Percentiles rank a stretch among this genome's conserved stretches.
Evolutionary conservation across 1,284 basidiomycete genomes (phyloP).

Genomic region (Trichosporon faecale): DNA sequence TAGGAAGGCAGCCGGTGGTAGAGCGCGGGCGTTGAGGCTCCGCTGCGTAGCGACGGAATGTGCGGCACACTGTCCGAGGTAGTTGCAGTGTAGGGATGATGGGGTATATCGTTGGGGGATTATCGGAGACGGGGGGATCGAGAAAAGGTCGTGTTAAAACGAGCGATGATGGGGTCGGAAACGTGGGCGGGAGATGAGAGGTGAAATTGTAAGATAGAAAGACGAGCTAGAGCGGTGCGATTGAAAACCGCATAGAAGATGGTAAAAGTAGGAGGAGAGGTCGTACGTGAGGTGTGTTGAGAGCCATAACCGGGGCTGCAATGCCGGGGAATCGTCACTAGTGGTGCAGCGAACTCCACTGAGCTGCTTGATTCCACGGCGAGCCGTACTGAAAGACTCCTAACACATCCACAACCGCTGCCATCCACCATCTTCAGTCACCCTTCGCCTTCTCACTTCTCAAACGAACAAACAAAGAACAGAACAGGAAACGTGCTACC

Average conservation of each 20-base stretch:
- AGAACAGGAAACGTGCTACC: background rate
- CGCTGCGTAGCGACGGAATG: background rate
- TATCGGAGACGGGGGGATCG: constrained; percentile 2
- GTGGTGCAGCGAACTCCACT: constrained; percentile 27
- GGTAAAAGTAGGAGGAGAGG: background rate
- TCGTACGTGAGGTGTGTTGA: constrained; percentile 8
- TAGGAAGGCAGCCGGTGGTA: background rate
- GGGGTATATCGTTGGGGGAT: background rate
- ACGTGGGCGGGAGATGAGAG: background rate
- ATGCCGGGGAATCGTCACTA: constrained; percentile 22
- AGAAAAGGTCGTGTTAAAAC: background rate
- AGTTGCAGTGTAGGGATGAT: constrained; percentile 1
- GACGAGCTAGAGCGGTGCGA: constrained; percentile 8
- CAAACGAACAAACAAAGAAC: constrained; percentile 4
- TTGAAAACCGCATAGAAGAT: constrained; percentile 11
- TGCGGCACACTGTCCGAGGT: constrained; percentile 6
- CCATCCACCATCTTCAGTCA: constrained; percentile 22
- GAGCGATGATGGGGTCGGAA: background rate
- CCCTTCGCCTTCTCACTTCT: constrained; percentile 13
- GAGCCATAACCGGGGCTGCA: constrained; percentile 22
- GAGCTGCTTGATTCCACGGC: constrained; percentile 23
- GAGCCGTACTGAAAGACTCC: constrained; percentile 25
- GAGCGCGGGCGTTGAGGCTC: background rate
- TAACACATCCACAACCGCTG: constrained; percentile 30
- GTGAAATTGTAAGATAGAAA: constrained; percentile 6